A percentile compares a stretch with the other conserved stretches of the same genome.
Evolutionary conservation across 345 rosid genomes (phyloP).

Genomic region (Punica granatum): DNA sequence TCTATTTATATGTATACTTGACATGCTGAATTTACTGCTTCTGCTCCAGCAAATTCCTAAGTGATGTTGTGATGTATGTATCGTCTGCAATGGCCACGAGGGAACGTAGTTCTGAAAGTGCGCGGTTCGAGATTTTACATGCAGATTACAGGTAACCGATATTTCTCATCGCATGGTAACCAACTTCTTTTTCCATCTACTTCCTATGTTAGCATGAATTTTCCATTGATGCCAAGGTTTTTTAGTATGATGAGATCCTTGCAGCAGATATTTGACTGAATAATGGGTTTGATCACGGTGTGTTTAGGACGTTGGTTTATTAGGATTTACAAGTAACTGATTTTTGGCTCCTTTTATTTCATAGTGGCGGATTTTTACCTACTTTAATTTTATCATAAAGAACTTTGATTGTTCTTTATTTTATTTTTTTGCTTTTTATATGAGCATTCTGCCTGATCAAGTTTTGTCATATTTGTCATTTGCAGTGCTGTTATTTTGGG

Average conservation of each 20-base stretch:
- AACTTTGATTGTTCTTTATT: not conserved
- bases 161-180: not conserved
- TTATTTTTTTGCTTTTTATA: too few relatives aligned
- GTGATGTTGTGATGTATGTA: conserved; percentile 73
- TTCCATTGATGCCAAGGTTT: not conserved
- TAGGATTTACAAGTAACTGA: not conserved
- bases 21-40: conserved; percentile 6
- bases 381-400: not conserved
- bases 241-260: not conserved
- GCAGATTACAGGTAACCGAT: conserved; percentile 60
- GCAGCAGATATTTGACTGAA: not conserved
- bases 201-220: not conserved
- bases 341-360: not conserved
- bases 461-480: conserved; percentile 2
- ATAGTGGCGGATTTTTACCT: not conserved
- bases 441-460: not conserved
- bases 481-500: conserved; percentile 79
- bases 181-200: not conserved
- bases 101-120: conserved; percentile 92
- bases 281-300: not conserved
- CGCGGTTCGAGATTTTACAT: conserved; percentile 82
- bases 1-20: not conserved
- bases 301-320: not conserved
- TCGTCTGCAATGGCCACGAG: conserved; percentile 91
- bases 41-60: conserved; percentile 75